Conservation (phyloP, 495 filamentous ascomycete species). For the Usnea hakonensis region DNA sequence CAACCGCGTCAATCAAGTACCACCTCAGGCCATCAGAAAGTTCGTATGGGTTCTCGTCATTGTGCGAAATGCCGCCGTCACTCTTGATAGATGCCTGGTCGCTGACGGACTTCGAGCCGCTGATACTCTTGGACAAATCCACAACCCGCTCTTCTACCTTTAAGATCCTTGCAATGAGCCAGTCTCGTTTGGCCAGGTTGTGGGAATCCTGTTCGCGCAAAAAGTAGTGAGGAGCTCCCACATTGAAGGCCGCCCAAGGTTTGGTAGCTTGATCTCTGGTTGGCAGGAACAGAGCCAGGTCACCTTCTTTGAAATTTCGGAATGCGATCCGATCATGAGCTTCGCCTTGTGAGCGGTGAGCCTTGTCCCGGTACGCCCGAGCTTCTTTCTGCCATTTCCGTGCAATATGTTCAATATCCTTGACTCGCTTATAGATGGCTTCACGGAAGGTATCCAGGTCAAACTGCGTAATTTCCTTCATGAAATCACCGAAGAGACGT, state of each 20-base stretch:
- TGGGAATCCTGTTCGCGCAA: slow-evolving; percentile 86
- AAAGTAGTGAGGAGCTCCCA: slow-evolving; percentile 94
- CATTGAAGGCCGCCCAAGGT: slow-evolving; percentile 97
- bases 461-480: slow-evolving; percentile 62
- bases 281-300: slow-evolving; percentile 90
- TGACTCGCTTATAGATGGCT: slow-evolving; percentile 72
- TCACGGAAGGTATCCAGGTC: slow-evolving; percentile 78
- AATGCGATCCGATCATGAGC: slow-evolving; percentile 96
- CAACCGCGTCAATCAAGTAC: slow-evolving; percentile 88
- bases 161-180: slow-evolving; percentile 88
- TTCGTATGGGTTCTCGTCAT: slow-evolving; percentile 97
- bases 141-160: slow-evolving; percentile 91
- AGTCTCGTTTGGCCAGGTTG: slow-evolving; percentile 73
- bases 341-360: slow-evolving; percentile 75
- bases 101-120: slow-evolving; percentile 38
- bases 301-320: slow-evolving; percentile 90
- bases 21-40: slow-evolving; percentile 91
- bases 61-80: slow-evolving; percentile 53
- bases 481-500: slow-evolving; percentile 61
- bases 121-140: slow-evolving; percentile 73
- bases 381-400: slow-evolving; percentile 88
- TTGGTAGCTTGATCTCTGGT: slow-evolving; percentile 88
- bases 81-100: slow-evolving; percentile 48
- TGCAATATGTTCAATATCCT: slow-evolving; percentile 81
- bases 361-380: slow-evolving; percentile 77